phyloP scores from a whole-genome alignment of 2,329 filamentous ascomycete genomes.

The Colletotrichum viniferum region DNA sequence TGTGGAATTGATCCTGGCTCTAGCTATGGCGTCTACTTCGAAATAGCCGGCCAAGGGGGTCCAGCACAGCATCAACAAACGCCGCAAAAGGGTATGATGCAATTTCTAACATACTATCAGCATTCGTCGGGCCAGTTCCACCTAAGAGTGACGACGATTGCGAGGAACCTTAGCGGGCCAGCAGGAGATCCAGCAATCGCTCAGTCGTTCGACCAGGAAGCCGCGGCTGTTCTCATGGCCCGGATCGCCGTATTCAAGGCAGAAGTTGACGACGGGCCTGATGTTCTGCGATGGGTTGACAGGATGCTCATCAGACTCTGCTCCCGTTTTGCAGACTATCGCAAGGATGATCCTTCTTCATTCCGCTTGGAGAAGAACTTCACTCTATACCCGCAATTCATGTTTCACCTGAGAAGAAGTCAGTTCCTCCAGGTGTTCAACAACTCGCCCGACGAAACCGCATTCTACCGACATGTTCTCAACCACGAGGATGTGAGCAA shows the following conservation, averaged over 20 bases:
- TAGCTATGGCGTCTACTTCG: conserved; percentile 96
- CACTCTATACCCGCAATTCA: conserved; percentile 97
- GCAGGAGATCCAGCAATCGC: conserved; percentile 94
- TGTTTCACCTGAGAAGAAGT: conserved; percentile 97
- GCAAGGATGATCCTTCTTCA: conserved; percentile 96
- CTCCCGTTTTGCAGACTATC: conserved; percentile 95
- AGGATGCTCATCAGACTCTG: conserved; percentile 97
- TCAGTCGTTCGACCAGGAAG: conserved; percentile 98
- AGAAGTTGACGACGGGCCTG: conserved; percentile 97
- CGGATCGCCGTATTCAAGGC: conserved; percentile 98
- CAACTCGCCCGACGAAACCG: conserved; percentile 97
- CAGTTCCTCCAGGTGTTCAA: conserved; percentile 99
- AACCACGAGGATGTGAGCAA: conserved; percentile 98
- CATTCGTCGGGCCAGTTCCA: conserved; percentile 97
- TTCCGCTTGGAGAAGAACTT: conserved; percentile 99
- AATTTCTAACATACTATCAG: conserved; percentile 98
- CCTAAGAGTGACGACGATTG: conserved; percentile 91
- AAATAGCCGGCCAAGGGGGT: conserved; percentile 93
- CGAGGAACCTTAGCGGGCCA: conserved; percentile 88
- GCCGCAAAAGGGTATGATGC: conserved; percentile 92
- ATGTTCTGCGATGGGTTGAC: conserved; percentile 97
- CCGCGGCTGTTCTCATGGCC: conserved; percentile 97
- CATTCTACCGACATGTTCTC: conserved; percentile 96
- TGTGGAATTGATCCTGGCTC: conserved; percentile 94
- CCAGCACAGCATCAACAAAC: conserved; percentile 84